These are phyloP conservation scores for Colletotrichum limetticola DNA, from an alignment of 2,329 filamentous ascomycete species.

Conservation along the genomic window DNA sequence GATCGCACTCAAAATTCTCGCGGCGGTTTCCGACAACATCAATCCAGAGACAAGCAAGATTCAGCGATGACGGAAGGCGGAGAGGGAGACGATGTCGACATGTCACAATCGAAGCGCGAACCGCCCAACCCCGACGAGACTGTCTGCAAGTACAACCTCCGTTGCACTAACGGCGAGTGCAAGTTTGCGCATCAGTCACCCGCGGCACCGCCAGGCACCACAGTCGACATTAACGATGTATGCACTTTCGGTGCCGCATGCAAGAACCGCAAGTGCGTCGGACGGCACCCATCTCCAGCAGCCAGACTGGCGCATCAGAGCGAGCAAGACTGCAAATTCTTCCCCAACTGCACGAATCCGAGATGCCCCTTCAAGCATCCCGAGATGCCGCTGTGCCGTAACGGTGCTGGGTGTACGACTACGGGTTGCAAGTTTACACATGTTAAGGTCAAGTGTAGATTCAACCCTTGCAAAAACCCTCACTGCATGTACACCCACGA, in stretches of 20 bases:
- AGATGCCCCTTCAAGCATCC: constrained; percentile 92
- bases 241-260: constrained; percentile 91
- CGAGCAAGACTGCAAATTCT: constrained; percentile 91
- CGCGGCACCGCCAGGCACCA: constrained; percentile 80
- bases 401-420: constrained; percentile 87
- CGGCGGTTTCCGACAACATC: constrained; percentile 59
- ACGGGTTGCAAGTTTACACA: constrained; percentile 92
- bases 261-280: constrained; percentile 95
- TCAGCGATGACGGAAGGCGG: constrained; percentile 43
- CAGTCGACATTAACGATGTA: constrained; percentile 81
- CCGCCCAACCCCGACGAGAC: constrained; percentile 70
- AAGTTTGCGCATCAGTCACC: constrained; percentile 95
- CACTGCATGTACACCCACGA: constrained; percentile 89
- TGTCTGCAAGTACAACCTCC: constrained; percentile 89
- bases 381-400: constrained; percentile 86
- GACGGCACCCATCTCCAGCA: constrained; percentile 91
- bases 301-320: constrained; percentile 81
- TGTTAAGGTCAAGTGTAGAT: constrained; percentile 85
- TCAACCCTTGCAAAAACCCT: constrained; percentile 91
- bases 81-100: constrained; percentile 72
- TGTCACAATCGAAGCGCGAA: constrained; percentile 64
- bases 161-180: constrained; percentile 90
- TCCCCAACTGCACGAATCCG: constrained; percentile 89
- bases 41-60: constrained; percentile 50
- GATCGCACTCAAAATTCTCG: constrained; percentile 75